Evolutionary conservation across 768 basidiomycete species (phyloP).

Genomic region (Hemileccinum rubropunctum): DNA sequence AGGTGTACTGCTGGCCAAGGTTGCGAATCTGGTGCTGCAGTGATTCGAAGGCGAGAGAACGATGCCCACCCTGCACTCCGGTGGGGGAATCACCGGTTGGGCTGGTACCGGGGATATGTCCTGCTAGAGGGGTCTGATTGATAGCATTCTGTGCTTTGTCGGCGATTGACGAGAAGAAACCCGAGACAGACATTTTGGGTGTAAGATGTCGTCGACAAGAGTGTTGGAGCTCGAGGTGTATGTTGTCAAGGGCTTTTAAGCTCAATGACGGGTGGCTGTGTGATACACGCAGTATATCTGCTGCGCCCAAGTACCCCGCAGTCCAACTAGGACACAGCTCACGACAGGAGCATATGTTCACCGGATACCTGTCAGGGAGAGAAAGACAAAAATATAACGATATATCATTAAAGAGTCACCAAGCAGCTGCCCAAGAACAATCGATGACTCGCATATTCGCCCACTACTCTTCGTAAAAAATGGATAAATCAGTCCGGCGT

Average conservation of each 20-base stretch:
- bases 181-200: constrained; percentile 53
- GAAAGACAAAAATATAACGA: constrained; percentile 9
- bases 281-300: neutral
- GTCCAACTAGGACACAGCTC: neutral
- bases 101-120: constrained; percentile 48
- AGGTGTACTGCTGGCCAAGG: constrained; percentile 73
- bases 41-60: constrained; percentile 55
- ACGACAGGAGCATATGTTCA: no score
- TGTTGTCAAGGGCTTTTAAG: constrained; percentile 23
- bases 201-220: constrained; percentile 10
- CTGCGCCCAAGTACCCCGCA: constrained; percentile 12
- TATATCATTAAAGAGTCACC: constrained; percentile 26
- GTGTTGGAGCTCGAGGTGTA: neutral
- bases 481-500: constrained; percentile 31
- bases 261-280: constrained; percentile 21
- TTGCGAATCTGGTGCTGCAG: constrained; percentile 72
- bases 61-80: constrained; percentile 41
- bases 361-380: constrained; percentile 5
- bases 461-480: constrained; percentile 26
- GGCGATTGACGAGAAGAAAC: constrained; percentile 63
- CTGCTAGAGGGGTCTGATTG: constrained; percentile 56
- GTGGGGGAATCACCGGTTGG: constrained; percentile 37
- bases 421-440: constrained; percentile 20
- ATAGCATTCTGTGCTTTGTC: constrained; percentile 77
- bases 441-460: constrained; percentile 17